phyloP scores from a whole-genome alignment of 768 basidiomycete genomes.

The Pulveroboletus ravenelii region DNA sequence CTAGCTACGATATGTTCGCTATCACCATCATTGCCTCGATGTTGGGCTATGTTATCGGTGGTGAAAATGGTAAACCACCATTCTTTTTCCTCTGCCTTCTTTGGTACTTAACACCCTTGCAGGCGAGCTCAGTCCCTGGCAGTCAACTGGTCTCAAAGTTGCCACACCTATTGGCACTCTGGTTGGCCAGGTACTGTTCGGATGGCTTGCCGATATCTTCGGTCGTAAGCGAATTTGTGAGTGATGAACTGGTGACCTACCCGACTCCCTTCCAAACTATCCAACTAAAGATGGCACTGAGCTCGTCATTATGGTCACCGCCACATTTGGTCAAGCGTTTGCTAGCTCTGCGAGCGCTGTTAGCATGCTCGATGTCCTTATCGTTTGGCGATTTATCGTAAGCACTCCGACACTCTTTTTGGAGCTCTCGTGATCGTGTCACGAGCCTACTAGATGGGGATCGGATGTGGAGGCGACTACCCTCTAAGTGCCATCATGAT shows the following conservation, averaged over 20 bases:
- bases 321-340: conserved; percentile 74
- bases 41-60: conserved; percentile 75
- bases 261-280: not conserved
- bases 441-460: conserved; percentile 47
- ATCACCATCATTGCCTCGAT: conserved; percentile 82
- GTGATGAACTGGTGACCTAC: conserved; percentile 25
- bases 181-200: conserved; percentile 69
- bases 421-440: not conserved
- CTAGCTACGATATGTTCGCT: conserved; percentile 74
- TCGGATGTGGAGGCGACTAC: conserved; percentile 87
- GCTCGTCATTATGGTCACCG: conserved; percentile 73
- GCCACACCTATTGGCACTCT: conserved; percentile 71
- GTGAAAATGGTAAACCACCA: conserved; percentile 22
- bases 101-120: not conserved
- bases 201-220: conserved; percentile 68
- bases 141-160: conserved; percentile 75
- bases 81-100: not conserved
- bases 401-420: conserved; percentile 7
- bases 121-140: conserved; percentile 43
- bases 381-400: conserved; percentile 79
- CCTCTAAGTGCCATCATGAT: conserved; percentile 80
- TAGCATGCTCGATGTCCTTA: conserved; percentile 61
- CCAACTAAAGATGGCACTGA: conserved; percentile 39
- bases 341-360: conserved; percentile 59
- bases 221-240: conserved; percentile 77